Base-by-base conservation (phyloP, 1,139 yeast genomes). In the Debaryomyces singareniensis region DNA sequence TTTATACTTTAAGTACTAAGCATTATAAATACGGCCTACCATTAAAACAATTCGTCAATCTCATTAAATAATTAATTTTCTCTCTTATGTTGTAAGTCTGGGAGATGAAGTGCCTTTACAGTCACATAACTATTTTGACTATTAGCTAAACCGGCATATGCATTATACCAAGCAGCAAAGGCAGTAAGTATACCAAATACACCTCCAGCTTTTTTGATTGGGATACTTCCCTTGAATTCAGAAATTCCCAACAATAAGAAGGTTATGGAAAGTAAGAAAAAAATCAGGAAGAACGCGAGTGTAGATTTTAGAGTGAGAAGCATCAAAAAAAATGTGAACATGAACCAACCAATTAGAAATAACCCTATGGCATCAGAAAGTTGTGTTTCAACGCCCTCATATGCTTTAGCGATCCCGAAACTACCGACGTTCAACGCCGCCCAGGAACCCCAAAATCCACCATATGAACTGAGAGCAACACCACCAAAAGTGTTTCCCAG, bases 401-500 rank as follows among this genome's bases (percentile, higher is more conserved):
- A 78, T 10, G 91, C 78, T 3, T 64, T 61, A 13, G 54, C 60
- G 38, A 87, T 81, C 28, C 91, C 89, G 55, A 87, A 87, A 48
- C 81, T 69, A 22, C 79, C 76, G 33, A 79, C 75, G 39, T 74
- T 65, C 37, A 87, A 70, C 16, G 91, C 89, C 38, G 76, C 93
- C 57, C 74, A 82, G 26, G 89, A 67, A 54, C 84, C 68, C 96
- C 96, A 87, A 58, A 86, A 87, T 1, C 91, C 95, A 38, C 94
- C 96, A 51, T 66, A 87, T 5, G 93, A 80, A 15, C 80, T 60
- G 36, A 86, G 68, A 3, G 94, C 94, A 31, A 84, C 74, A 36
- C 86, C 95, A 76, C 95, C 96, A 65, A 86, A 87, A 33, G 95
- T 78, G 63, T 86, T 85, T 47, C 87, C 94, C 25, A 70, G 61